Base-by-base conservation (phyloP, 2,329 filamentous ascomycete species). In the Talaromyces pinophilus region DNA sequence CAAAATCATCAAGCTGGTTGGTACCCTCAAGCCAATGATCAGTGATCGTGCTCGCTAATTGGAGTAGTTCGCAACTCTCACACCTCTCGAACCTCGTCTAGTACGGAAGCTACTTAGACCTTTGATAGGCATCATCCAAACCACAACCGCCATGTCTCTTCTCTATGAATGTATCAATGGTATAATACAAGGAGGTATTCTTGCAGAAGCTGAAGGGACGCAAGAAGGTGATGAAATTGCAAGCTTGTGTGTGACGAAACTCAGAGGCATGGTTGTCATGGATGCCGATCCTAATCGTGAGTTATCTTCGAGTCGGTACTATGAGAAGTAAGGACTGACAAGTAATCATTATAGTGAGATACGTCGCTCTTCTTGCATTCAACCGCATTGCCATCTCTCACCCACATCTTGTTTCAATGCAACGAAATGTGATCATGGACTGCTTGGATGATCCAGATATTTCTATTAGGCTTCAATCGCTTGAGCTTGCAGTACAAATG, bases 81-180 rank as follows among this genome's bases (percentile, higher is more conserved):
- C 93, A 2, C 95, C 95, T 0, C 81, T 98, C 38, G 95, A 99
- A 76, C 94, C 95, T 15, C 88, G 95, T 64, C 83, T 99, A 8
- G 91, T 97, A 61, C 92, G 91, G 76, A 99, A 99, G 77, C 82
- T 99, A 17, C 82, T 98, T 35, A 92, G 94, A 7, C 95, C 95
- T 17, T 82, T 99, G 68, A 97, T 93, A 0, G 92, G 92, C 71
- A 90, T 99, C 59, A 98, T 99, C 70, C 90, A 92, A 72, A 97
- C 93, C 0, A 99, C 95, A 0, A 91, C 92, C 5, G 95, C 95
- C 33, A 98, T 98, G 95, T 98, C 95, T n/a, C 81, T 99, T 33
- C 82, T 98, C 5, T 99, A 99, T 73, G 95, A 99, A 79, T 99
- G 95, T 75, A 97, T 99, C 79, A 97, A 96, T 77, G 95, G 95